Base-by-base conservation (phyloP, 2,329 filamentous ascomycete genomes). In the Penicillium sp. region DNA sequence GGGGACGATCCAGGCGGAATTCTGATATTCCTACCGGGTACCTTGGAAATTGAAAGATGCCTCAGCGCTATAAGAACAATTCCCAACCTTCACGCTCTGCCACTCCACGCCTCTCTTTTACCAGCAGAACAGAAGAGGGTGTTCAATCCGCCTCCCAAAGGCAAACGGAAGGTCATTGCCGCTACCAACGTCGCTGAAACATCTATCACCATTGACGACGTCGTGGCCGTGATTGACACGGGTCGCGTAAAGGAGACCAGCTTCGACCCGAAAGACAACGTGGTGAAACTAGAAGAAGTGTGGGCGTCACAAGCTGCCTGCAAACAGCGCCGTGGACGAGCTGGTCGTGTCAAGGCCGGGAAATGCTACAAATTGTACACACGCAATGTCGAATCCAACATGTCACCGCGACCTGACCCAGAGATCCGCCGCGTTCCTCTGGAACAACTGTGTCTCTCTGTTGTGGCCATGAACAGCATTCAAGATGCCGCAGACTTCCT, bases 121-220 rank as follows among this genome's bases (percentile, higher is more conserved):
- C 93, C 93, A 9, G 82, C 82, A 2, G 93, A 97, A 65, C 94
- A 99, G 72, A 88, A 89, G 59, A 83, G 85, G 23, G 94, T 99
- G 0, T 99, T 99, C 69, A 81, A 84, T 26, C 80, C 81, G 14
- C 77, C 94, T 4, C 92, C 93, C 0, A 71, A 77, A 2, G 91
- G 91, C 0, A 92, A 90, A 73, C 83, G 94, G 35, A 99, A 99
- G 74, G 84, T 99, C 12, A 89, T 99, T 33, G 90, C 93, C 6
- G 90, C 94, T 1, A 99, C 94, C 46, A 99, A 99, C 66, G 93
- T 99, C 2, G 94, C 94, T 1, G 94, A 99, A 71, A 99, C 94
- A 0, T 97, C 94, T 2, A 97, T 99, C 70, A 99, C 94, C 0
- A 99, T 99, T 59, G 92, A 97, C 68, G 94, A 99, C 68, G 90